phyloP scores from a whole-genome alignment of 2,329 filamentous ascomycete genomes.

The Ceratocystis huliohia region DNA sequence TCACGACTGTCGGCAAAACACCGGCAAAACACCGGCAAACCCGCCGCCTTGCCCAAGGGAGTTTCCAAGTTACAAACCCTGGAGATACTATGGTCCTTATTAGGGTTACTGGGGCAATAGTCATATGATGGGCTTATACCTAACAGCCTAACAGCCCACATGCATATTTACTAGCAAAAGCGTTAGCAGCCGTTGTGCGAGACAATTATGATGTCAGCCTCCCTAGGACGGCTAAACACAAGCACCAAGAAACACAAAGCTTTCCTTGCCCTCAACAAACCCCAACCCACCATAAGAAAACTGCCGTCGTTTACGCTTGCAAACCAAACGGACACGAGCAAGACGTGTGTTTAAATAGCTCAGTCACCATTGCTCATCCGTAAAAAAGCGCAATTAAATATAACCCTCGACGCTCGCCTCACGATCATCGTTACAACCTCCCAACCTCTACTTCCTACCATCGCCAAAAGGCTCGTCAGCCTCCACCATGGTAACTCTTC shows the following conservation, averaged over 20 bases:
- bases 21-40: too few species aligned
- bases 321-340: too few species aligned
- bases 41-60: too few species aligned
- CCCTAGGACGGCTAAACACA: background rate
- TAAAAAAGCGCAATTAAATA: too few species aligned
- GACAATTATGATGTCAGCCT: constrained; percentile 8
- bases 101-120: too few species aligned
- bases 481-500: constrained; percentile 3
- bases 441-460: background rate
- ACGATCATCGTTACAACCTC: background rate
- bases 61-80: too few species aligned
- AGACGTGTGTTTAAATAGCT: too few species aligned
- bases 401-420: background rate
- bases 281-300: too few species aligned
- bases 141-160: background rate
- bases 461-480: background rate
- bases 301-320: too few species aligned
- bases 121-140: background rate
- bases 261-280: background rate
- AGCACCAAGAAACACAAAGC: background rate
- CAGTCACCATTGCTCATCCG: too few species aligned
- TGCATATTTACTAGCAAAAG: background rate
- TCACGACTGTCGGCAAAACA: too few species aligned
- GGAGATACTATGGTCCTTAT: too few species aligned
- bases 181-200: background rate